phyloP scores from a whole-genome alignment of 495 filamentous ascomycete species.

The Clavariopsis aquatica region DNA sequence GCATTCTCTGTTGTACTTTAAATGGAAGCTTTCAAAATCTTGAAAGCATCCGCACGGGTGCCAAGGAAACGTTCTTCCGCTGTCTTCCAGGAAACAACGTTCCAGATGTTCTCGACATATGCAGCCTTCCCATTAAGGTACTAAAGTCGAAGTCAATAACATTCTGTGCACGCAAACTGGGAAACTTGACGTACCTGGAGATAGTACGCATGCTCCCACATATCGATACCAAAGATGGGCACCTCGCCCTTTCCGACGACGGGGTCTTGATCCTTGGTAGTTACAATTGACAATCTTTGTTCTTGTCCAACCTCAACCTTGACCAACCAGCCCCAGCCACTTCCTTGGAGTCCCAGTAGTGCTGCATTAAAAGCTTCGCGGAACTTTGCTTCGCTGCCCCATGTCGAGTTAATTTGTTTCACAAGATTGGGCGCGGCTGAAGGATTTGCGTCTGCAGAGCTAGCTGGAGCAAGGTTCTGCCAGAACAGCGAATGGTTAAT shows the following conservation, averaged over 20 bases:
- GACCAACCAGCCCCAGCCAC: conserved; percentile 49
- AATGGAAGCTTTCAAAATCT: conserved; percentile 37
- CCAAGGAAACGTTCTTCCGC: conserved; percentile 41
- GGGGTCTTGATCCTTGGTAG: conserved; percentile 47
- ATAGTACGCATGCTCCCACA: conserved; percentile 52
- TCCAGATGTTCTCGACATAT: conserved; percentile 46
- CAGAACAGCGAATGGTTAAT: conserved; percentile 51
- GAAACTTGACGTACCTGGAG: conserved; percentile 36
- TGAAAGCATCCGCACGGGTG: conserved; percentile 36
- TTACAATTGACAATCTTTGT: conserved; percentile 41
- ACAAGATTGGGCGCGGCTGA: conserved; percentile 40
- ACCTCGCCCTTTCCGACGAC: conserved; percentile 40
- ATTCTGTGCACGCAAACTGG: neutral
- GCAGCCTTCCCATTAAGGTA: conserved; percentile 46
- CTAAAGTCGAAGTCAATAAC: conserved; percentile 14
- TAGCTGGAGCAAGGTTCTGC: conserved; percentile 43
- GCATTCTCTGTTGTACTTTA: conserved; percentile 5
- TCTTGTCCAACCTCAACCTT: conserved; percentile 31
- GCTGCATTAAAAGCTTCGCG: conserved; percentile 42
- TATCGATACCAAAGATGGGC: conserved; percentile 47
- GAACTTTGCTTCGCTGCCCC: conserved; percentile 43
- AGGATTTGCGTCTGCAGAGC: conserved; percentile 32
- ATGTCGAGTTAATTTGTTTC: conserved; percentile 39
- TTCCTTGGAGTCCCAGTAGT: conserved; percentile 45
- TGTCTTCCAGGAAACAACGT: conserved; percentile 44